Conservation (phyloP, 1,284 basidiomycete genomes). For the Tylopilus sp. region DNA sequence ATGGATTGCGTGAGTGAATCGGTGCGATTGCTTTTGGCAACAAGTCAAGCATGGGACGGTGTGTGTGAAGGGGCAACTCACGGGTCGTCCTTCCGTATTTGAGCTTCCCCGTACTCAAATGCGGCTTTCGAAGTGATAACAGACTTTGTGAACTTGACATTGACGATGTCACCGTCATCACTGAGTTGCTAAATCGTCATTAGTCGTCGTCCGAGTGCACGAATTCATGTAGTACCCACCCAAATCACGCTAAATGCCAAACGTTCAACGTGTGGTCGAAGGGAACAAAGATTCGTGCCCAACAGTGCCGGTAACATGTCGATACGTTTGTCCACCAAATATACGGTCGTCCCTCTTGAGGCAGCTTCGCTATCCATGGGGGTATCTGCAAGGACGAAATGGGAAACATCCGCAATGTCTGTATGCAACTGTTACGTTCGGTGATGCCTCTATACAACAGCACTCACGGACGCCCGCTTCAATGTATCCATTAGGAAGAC, state of each 20-base stretch:
- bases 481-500: constrained; percentile 89
- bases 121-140: constrained; percentile 97
- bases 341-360: constrained; percentile 94
- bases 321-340: constrained; percentile 97
- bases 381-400: constrained; percentile 92
- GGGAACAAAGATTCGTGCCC: constrained; percentile 94
- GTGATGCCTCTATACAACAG: not conserved
- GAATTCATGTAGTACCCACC: constrained; percentile 59
- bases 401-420: constrained; percentile 99
- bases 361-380: constrained; percentile 98
- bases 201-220: not conserved
- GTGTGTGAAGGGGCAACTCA: constrained; percentile 39
- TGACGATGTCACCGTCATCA: constrained; percentile 83
- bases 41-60: not conserved
- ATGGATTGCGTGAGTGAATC: constrained; percentile 89
- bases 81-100: constrained; percentile 90
- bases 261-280: constrained; percentile 91
- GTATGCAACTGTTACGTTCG: not conserved
- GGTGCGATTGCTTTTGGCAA: constrained; percentile 52
- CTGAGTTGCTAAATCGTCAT: constrained; percentile 68
- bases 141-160: constrained; percentile 91
- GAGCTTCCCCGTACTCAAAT: constrained; percentile 97
- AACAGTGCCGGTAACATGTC: constrained; percentile 97
- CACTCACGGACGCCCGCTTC: constrained; percentile 96
- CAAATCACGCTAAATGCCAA: constrained; percentile 96